Base-by-base conservation (phyloP, 164 flowering plant genomes). In the Chimonanthus salicifolius region DNA sequence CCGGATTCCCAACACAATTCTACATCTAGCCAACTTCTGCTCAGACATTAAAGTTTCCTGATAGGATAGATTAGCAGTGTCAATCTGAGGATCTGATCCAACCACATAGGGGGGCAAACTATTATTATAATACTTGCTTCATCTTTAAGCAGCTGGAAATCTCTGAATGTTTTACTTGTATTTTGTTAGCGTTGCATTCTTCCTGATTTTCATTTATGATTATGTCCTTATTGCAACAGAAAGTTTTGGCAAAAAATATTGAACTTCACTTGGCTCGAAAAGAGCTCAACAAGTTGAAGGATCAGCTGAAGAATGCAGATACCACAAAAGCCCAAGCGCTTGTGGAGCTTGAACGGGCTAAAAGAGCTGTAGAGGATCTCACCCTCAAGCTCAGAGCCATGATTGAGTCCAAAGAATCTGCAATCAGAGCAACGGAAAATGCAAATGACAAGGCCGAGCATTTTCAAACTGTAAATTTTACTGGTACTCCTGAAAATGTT, bases 241-340 rank as follows among this genome's bases (percentile, higher is more conserved):
- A 88, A 74, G 86, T 88, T 18, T 78, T 88, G 83, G 92, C 87
- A 51, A 92, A 93, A 83, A 97, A 92, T 80, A 87, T 91, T 18
- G 88, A 89, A 71, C 88, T 92, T 74, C 99, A 88, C 77, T 76
- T 92, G 83, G 89, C 88, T 5, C 85, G 86, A 75, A 92, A 86
- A 74, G 94, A 92, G 79, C 81, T 94, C 66, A 87, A 88, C 79
- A 92, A 86, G 85, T 80, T 91, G 62, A 91, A 89, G 75, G 93
- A 91, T 7, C 89, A 87, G 75, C 71, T 95, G 47, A 77, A 80
- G 78, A 89, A 85, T 86, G 92, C 97, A 62, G 97, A 93, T 80
- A 82, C 75, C 49, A 88, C 92, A 3, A 93, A 88, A 81, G 66
- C 79, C 63, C 85, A 92, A 72, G 94, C 94, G 70, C 86, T 88